Percentiles rank a stretch among this genome's conserved stretches.
phyloP scores from a whole-genome alignment of 768 basidiomycete genomes.

The Russula compacta region DNA sequence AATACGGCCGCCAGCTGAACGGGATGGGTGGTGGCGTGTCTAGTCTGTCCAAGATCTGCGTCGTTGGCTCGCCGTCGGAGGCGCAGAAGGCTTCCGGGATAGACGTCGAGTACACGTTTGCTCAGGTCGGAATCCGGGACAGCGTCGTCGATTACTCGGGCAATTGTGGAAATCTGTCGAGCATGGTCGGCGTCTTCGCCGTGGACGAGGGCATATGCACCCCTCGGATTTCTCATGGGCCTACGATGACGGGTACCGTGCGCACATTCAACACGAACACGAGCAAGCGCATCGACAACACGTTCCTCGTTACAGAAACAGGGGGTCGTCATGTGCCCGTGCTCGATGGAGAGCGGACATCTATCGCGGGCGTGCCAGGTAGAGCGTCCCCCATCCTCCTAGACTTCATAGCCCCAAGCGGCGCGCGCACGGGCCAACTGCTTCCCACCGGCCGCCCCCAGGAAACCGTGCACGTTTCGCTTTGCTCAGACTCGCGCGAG shows the following conservation, averaged over 20 bases:
- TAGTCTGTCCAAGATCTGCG: constrained; percentile 64
- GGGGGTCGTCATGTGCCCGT: constrained; percentile 26
- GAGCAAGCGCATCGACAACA: constrained; percentile 55
- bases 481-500: constrained; percentile 16
- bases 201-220: constrained; percentile 51
- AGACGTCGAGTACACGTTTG: constrained; percentile 67
- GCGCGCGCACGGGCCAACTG: constrained; percentile 62
- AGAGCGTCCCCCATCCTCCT: constrained; percentile 54
- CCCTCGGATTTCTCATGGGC: constrained; percentile 18
- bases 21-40: constrained; percentile 78
- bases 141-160: constrained; percentile 54
- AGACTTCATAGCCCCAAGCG: constrained; percentile 57
- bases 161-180: constrained; percentile 69
- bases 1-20: constrained; percentile 60
- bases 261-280: constrained; percentile 68
- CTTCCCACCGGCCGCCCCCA: constrained; percentile 49
- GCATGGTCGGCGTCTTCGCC: constrained; percentile 66
- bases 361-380: constrained; percentile 63
- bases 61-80: constrained; percentile 45
- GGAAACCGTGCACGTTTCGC: constrained; percentile 35
- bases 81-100: constrained; percentile 36
- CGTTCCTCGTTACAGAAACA: constrained; percentile 43
- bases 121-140: constrained; percentile 46
- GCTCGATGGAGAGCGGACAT: constrained; percentile 39
- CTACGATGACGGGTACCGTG: constrained; percentile 31